Evolutionary conservation across 2,329 filamentous ascomycete genomes (phyloP), one percentile per base, ranked within the genome.

Genomic region (Aspergillus chevalieri): DNA sequence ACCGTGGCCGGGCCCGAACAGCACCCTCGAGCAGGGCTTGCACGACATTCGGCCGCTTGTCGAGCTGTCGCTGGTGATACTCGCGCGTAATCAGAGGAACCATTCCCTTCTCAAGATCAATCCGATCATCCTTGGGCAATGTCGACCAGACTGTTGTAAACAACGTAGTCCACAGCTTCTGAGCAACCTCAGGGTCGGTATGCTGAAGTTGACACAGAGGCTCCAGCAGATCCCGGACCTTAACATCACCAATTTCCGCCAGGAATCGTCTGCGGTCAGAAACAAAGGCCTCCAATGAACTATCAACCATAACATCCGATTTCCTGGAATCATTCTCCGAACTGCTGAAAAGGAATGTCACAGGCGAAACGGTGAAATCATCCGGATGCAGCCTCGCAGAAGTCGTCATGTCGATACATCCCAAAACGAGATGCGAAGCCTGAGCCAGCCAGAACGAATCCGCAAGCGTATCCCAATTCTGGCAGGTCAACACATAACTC

Each of bases 381-480:
- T 94, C 89, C 0, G 78, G 66, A 58, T 96, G 85, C 46, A 98
- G 77, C 57, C 89, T 86, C 26, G 89, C 82, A 12, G 81, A 78
- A n/a, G 80, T 80, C 57, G 87, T 89, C 77, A 89, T 85, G 65
- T 98, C 93, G 39, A 97, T 81, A 6, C 89, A 91, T 14, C 93
- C 91, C 56, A 98, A 82, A 49, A 99, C 82, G 38, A 98, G 78
- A 62, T 98, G 93, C 15, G 90, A 90, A 30, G 94, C 92, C 70
- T 99, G 93, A 38, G 90, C 86, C 45, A 99, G 76, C 94, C 94
- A 99, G 73, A 95, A 99, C 1, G 89, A 95, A 60, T 98, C 93
- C 2, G 84, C 84, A 44, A 99, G 77, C 0, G 89, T 94, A 65
- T 97, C 92, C 93, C 93, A 99, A 60, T 97, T 97, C 66, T 98